phyloP scores from a whole-genome alignment of 225 moss, liverwort and hornwort genomes.

The Straminergon stramineum region DNA sequence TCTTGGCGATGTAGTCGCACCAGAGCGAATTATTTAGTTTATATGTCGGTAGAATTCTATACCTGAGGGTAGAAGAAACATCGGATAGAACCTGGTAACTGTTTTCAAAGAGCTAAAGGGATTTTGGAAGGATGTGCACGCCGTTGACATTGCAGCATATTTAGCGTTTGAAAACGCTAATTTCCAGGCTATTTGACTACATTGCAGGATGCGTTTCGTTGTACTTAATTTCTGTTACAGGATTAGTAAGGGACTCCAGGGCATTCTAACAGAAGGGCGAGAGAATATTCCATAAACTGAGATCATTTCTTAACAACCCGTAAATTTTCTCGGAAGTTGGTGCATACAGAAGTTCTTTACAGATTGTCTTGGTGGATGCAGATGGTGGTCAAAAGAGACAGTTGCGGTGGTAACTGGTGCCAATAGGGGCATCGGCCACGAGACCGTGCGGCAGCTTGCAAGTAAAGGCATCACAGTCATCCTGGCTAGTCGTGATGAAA shows the following conservation, averaged over 20 bases:
- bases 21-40: neutral
- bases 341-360: neutral
- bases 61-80: neutral
- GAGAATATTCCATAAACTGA: neutral
- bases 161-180: neutral
- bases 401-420: constrained; percentile 18
- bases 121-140: neutral
- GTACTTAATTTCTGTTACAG: neutral
- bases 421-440: constrained; percentile 12
- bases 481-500: constrained; percentile 28
- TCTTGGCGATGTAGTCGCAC: neutral
- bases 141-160: neutral
- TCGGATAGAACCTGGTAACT: neutral
- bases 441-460: constrained; percentile 6
- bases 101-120: neutral
- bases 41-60: neutral
- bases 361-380: neutral
- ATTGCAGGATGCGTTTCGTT: neutral
- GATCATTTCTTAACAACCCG: neutral
- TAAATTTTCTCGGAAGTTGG: neutral
- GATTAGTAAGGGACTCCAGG: neutral
- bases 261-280: neutral
- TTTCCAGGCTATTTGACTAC: too few species aligned
- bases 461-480: constrained; percentile 8
- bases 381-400: constrained; percentile 23